phyloP scores from a whole-genome alignment of 257 asterid genomes.

The Nicotiana tomentosiformis region DNA sequence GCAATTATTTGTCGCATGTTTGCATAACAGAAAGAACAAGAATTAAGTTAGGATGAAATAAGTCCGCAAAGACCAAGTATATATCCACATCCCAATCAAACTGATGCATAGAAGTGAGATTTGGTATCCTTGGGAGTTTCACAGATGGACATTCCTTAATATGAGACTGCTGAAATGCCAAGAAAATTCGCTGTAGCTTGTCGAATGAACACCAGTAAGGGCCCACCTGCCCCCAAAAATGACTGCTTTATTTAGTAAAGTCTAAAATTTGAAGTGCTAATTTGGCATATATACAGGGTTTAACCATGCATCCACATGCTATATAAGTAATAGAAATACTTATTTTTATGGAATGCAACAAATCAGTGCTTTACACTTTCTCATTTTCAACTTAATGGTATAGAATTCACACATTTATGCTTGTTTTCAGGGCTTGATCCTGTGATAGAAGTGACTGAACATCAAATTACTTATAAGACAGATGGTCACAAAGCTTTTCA shows the following conservation, averaged over 20 bases:
- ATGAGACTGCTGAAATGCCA: background rate
- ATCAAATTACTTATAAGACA: conserved; percentile 10
- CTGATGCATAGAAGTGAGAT: too few relatives aligned
- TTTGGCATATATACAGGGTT: background rate
- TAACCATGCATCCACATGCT: background rate
- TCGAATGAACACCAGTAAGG: background rate
- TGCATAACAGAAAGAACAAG: too few relatives aligned
- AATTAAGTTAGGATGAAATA: too few relatives aligned
- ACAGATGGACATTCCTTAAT: too few relatives aligned
- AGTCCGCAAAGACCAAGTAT: too few relatives aligned
- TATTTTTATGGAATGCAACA: background rate
- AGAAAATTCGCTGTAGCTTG: background rate
- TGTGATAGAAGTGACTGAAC: conserved; percentile 29
- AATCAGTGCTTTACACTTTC: background rate
- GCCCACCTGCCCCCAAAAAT: background rate
- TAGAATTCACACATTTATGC: background rate
- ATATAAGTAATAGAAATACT: background rate
- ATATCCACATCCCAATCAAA: too few relatives aligned
- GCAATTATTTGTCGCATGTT: too few relatives aligned
- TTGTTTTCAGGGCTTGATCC: conserved; percentile 40
- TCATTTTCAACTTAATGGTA: conserved; percentile 1
- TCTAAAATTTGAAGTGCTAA: background rate
- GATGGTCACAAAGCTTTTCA: conserved; percentile 8
- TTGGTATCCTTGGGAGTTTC: too few relatives aligned
- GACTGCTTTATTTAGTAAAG: background rate